A percentile compares a stretch with the other conserved stretches of the same genome.
Evolutionary conservation across 2,329 filamentous ascomycete genomes (phyloP).

Genomic region (Metarhizium brunneum): DNA sequence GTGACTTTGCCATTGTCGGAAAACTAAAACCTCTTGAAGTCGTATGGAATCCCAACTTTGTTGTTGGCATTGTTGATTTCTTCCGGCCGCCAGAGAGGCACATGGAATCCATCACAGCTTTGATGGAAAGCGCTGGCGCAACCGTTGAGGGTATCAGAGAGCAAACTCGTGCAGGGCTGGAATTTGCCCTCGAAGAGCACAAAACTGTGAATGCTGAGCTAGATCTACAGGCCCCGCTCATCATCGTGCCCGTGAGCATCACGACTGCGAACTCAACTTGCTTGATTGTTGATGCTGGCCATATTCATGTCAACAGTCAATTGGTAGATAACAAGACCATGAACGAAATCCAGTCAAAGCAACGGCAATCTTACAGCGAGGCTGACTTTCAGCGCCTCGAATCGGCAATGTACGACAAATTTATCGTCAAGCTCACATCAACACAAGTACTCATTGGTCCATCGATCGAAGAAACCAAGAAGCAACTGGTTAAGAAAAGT

Average conservation of each 20-base stretch:
- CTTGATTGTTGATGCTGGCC: conserved; percentile 90
- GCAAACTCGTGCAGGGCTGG: conserved; percentile 88
- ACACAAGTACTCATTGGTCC: conserved; percentile 94
- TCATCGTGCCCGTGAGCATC: conserved; percentile 93
- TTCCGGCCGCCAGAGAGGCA: conserved; percentile 94
- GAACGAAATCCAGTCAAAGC: conserved; percentile 82
- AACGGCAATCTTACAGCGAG: conserved; percentile 77
- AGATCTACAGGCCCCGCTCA: conserved; percentile 88
- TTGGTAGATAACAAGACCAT: conserved; percentile 87
- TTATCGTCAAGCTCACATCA: conserved; percentile 83
- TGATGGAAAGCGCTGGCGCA: conserved; percentile 92
- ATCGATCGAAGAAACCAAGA: conserved; percentile 81
- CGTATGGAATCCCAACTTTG: conserved; percentile 91
- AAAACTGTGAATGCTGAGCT: conserved; percentile 96
- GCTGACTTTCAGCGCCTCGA: conserved; percentile 84
- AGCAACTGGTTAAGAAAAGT: conserved; percentile 62
- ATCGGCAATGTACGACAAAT: conserved; percentile 95
- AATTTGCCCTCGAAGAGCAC: conserved; percentile 95
- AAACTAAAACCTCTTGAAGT: conserved; percentile 95
- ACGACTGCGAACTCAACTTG: conserved; percentile 73
- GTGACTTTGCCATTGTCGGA: conserved; percentile 81
- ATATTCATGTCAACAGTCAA: conserved; percentile 89
- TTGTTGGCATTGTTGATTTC: conserved; percentile 86
- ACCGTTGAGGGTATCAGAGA: conserved; percentile 92
- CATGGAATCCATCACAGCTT: conserved; percentile 94